These are phyloP conservation scores for Ophiocordyceps camponoti-leonardi DNA, from an alignment of 2,329 filamentous ascomycete genomes.

Conservation along the genomic window DNA sequence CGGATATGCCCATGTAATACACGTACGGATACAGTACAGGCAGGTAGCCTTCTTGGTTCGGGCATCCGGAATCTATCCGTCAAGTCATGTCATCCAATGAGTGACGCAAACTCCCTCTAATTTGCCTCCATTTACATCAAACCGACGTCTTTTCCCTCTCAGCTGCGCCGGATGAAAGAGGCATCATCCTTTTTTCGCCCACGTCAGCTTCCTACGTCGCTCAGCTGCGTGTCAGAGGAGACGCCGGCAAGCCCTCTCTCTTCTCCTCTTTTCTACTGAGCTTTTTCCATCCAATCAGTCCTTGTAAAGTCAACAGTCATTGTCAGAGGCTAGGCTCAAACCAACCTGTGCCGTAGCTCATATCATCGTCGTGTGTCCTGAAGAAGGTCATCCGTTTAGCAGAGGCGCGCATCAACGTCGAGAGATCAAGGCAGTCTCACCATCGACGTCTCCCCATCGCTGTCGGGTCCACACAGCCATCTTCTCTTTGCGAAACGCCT, in stretches of 20 bases:
- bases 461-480: constrained; percentile 35
- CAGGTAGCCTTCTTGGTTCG: background rate
- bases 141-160: background rate
- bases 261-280: too few relatives aligned
- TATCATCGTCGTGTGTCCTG: background rate
- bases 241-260: too few relatives aligned
- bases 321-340: too few relatives aligned
- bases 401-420: background rate
- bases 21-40: too few relatives aligned
- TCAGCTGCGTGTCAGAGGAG: background rate
- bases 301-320: too few relatives aligned
- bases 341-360: background rate
- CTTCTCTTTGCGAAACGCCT: constrained; percentile 65
- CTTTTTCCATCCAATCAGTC: too few relatives aligned
- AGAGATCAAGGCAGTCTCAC: constrained; percentile 9
- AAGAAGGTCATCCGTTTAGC: background rate
- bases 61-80: background rate
- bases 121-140: background rate
- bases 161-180: background rate
- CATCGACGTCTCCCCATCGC: constrained; percentile 15
- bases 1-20: too few relatives aligned
- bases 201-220: background rate
- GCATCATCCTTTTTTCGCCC: background rate
- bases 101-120: background rate
- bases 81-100: background rate